Conservation (phyloP, 192 early-diverging fungal species). For the Borealophlyctis nickersoniae region DNA sequence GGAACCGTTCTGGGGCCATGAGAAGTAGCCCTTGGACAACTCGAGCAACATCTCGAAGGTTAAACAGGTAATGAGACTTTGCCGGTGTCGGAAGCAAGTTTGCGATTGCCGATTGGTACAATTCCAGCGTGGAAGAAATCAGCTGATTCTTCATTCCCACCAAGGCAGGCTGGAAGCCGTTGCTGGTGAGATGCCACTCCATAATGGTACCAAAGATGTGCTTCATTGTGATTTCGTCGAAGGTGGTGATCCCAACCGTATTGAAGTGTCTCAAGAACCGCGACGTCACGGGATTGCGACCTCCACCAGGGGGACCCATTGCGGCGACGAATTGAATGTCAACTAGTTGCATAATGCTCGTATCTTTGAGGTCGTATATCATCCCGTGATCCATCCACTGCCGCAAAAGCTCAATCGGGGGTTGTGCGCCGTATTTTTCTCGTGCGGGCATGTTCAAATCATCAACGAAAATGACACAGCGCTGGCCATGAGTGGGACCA, state of each 20-base stretch:
- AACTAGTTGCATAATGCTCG: conserved; percentile 51
- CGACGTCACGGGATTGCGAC: conserved; percentile 53
- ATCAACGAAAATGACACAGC: conserved; percentile 60
- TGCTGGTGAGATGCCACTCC: conserved; percentile 52
- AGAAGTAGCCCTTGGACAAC: conserved; percentile 58
- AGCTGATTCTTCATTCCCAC: conserved; percentile 36
- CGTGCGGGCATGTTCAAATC: conserved; percentile 63
- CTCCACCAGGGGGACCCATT: conserved; percentile 61
- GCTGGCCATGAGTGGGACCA: conserved; percentile 51
- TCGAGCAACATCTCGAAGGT: conserved; percentile 55
- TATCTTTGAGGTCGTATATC: conserved; percentile 60
- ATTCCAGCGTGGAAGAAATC: conserved; percentile 44
- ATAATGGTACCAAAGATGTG: conserved; percentile 58
- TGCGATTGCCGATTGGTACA: conserved; percentile 51
- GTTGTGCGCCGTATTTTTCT: conserved; percentile 63
- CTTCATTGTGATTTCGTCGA: conserved; percentile 52
- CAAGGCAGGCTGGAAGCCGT: conserved; percentile 35
- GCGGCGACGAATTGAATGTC: conserved; percentile 60
- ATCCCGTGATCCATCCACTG: conserved; percentile 56
- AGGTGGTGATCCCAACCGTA: conserved; percentile 50
- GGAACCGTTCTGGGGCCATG: conserved; percentile 41
- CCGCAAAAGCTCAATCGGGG: conserved; percentile 56
- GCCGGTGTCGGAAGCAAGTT: conserved; percentile 54
- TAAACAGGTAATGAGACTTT: conserved; percentile 62
- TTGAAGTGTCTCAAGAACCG: conserved; percentile 59